Percentiles rank a stretch among this genome's conserved stretches.
phyloP scores from a whole-genome alignment of 352 stramenopile species.

The Pythium plurisporium region DNA sequence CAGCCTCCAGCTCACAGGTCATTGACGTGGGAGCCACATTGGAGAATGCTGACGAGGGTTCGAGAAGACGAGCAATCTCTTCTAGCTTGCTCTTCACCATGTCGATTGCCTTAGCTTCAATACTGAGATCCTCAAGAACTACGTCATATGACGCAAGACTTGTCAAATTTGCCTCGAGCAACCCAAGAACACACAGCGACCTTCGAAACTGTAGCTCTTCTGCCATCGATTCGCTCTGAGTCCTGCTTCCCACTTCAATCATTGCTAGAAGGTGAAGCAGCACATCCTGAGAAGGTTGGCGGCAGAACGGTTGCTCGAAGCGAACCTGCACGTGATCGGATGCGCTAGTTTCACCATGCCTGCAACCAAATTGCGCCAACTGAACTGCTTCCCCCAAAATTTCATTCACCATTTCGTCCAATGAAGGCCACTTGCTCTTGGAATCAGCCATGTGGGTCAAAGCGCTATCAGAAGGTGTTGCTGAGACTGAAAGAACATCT shows the following conservation, averaged over 20 bases:
- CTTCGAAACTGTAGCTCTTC: no score
- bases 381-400: conserved; percentile 23
- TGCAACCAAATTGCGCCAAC: conserved; percentile 12
- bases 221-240: no score
- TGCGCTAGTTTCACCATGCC: no score
- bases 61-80: conserved; percentile 27
- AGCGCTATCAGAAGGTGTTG: background rate
- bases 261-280: conserved; percentile 49
- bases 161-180: conserved; percentile 63
- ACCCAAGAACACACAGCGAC: conserved; percentile 24
- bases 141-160: conserved; percentile 63
- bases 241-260: no score
- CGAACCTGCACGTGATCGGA: no score
- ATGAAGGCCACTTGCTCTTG: background rate
- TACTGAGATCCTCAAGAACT: conserved; percentile 29
- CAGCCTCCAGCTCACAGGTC: conserved; percentile 31
- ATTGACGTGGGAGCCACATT: background rate
- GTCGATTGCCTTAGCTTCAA: conserved; percentile 29
- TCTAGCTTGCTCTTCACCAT: conserved; percentile 48
- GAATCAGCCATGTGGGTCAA: background rate
- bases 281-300: conserved; percentile 55
- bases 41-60: background rate
- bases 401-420: conserved; percentile 19
- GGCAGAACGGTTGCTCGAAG: conserved; percentile 78
- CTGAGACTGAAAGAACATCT: background rate